Percentiles rank a stretch among this genome's conserved stretches.
Evolutionary conservation across 192 early-diverging fungal genomes (phyloP).

Genomic region (Rhizoclosmatium sp.): DNA sequence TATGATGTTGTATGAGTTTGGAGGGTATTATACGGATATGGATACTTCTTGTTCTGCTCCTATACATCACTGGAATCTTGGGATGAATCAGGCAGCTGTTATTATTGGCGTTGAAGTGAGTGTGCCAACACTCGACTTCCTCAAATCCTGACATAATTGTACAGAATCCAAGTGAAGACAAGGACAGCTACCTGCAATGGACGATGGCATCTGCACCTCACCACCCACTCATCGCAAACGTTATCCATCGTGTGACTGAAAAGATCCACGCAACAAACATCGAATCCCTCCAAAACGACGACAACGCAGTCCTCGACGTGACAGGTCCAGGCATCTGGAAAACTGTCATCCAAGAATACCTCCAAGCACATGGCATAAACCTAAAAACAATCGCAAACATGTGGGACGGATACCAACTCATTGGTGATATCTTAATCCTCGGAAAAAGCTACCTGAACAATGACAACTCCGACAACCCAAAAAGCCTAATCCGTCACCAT

Average conservation of each 20-base stretch:
- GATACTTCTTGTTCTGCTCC: constrained; percentile 40
- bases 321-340: constrained; percentile 27
- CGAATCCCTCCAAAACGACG: neutral
- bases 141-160: neutral
- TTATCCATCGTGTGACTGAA: constrained; percentile 27
- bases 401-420: constrained; percentile 30
- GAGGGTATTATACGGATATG: constrained; percentile 46
- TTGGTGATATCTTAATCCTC: constrained; percentile 24
- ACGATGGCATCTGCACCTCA: constrained; percentile 38
- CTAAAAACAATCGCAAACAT: constrained; percentile 17
- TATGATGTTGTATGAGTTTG: constrained; percentile 41
- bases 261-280: constrained; percentile 23
- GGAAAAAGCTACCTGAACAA: constrained; percentile 34
- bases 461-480: constrained; percentile 32
- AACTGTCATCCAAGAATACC: constrained; percentile 25
- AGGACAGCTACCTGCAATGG: constrained; percentile 39
- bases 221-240: constrained; percentile 38
- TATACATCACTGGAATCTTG: constrained; percentile 38
- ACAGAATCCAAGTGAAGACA: constrained; percentile 16
- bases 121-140: neutral
- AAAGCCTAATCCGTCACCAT: constrained; percentile 29
- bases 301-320: constrained; percentile 23
- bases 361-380: constrained; percentile 8
- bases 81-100: constrained; percentile 6
- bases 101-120: constrained; percentile 40